Evolutionary conservation across 164 flowering plant genomes (phyloP), one percentile per base, ranked within the genome.

Genomic region (Liquidambar formosana): DNA sequence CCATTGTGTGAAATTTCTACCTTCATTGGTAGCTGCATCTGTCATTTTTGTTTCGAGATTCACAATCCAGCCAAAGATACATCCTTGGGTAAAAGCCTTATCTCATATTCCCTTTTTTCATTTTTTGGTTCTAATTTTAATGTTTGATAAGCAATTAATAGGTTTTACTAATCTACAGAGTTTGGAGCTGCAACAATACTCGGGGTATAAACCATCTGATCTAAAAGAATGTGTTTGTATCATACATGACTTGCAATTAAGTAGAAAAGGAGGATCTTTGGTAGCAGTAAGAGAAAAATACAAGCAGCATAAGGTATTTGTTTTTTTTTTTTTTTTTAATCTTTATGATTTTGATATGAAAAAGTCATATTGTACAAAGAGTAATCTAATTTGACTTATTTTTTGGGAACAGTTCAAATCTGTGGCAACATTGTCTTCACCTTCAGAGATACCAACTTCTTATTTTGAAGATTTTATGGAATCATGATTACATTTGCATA

Each of bases 1-100:
- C 74, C 64, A 72, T 9, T 89, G 91, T 70, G 59, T 89, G 10
- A 66, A 73, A 62, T 93, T 88, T 76, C 62, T 91, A 52, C 97
- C 98, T 16, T 93, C 97, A 0, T 8, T 80, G 67, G 67, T 89
- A 68, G 93, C 98, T 54, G 91, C 97, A 63, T 83, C 98, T 51
- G 96, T 82, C 23, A 63, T 74, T 1, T 83, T 77, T 67, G 78
- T 83, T 18, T 72, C 85, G n/a, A 75, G 73, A 51, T 79, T 75
- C 44, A 81, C 79, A 11, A 38, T 76, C 12, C 54, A 64, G 10
- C 80, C 84, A 44, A 73, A 69, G 72, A 62, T 1, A 33, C 75
- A 81, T 69, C 85, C 87, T 44, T 83, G 87, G 86, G 86, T 81
- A 62, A 73, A 71, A n/a, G 13, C 13, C 25, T 57, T 44, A 33